Conservation (phyloP, 2,329 filamentous ascomycete species). For the Acrocalymma vagum region DNA sequence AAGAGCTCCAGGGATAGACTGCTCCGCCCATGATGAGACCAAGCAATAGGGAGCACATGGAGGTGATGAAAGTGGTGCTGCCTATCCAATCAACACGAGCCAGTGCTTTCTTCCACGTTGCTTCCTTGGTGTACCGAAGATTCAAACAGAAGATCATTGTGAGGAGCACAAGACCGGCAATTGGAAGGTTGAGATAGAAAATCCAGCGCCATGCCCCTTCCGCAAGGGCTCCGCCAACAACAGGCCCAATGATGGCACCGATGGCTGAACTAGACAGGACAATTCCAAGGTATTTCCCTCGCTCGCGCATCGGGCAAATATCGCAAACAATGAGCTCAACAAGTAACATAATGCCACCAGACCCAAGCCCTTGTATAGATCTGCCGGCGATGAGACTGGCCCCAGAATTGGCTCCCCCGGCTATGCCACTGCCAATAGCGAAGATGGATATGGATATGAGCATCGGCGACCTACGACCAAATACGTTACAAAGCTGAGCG, state of each 20-base stretch:
- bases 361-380: slow-evolving; percentile 60
- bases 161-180: slow-evolving; percentile 21
- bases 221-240: slow-evolving; percentile 23
- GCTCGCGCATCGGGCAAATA: slow-evolving; percentile 54
- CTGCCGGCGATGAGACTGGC: slow-evolving; percentile 62
- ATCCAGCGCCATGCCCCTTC: slow-evolving; percentile 52
- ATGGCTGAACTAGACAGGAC: slow-evolving; percentile 13
- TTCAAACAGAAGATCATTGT: slow-evolving; percentile 35
- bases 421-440: slow-evolving; percentile 60
- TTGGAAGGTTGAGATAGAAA: slow-evolving; percentile 47
- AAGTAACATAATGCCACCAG: slow-evolving; percentile 52
- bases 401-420: slow-evolving; percentile 54
- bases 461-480: slow-evolving; percentile 53
- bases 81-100: slow-evolving; percentile 50
- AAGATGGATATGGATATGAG: slow-evolving; percentile 52
- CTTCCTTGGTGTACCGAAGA: slow-evolving; percentile 35
- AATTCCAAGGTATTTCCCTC: slow-evolving; percentile 47
- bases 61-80: slow-evolving; percentile 49
- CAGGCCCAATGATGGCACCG: slow-evolving; percentile 19
- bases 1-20: slow-evolving; percentile 40
- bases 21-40: slow-evolving; percentile 54
- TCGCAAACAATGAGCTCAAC: slow-evolving; percentile 58
- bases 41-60: slow-evolving; percentile 47
- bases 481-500: slow-evolving; percentile 36
- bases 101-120: slow-evolving; percentile 1